Percentiles rank a stretch among this genome's conserved stretches.
Conservation (phyloP, 139 green algal species). For the Volvox reticuliferus region DNA sequence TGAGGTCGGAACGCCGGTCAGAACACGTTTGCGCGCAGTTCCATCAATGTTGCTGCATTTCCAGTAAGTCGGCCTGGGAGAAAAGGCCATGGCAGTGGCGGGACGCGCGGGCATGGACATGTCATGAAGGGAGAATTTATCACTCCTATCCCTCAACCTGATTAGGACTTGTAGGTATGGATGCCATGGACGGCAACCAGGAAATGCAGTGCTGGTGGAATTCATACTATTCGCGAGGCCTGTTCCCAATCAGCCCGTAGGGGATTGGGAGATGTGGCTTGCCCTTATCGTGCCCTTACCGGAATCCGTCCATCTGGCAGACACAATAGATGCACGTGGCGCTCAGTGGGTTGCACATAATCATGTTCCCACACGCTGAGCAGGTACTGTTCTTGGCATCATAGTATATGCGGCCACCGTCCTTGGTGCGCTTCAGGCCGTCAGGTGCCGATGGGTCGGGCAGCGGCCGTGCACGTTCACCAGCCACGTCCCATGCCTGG, state of each 20-base stretch:
- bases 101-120: no score
- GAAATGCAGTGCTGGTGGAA: no score
- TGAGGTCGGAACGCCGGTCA: not conserved
- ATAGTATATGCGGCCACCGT: conserved; percentile 25
- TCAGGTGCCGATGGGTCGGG: conserved; percentile 22
- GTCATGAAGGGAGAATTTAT: no score
- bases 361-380: conserved; percentile 18
- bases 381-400: conserved; percentile 23
- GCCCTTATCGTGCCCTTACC: not conserved
- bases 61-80: conserved; percentile 31
- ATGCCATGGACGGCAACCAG: no score
- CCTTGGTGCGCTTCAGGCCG: conserved; percentile 39
- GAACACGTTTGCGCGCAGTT: conserved; percentile 7
- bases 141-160: no score
- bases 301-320: not conserved
- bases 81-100: not conserved
- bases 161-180: no score
- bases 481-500: conserved; percentile 35
- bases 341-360: conserved; percentile 30
- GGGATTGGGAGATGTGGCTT: no score
- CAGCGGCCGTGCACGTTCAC: not conserved
- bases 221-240: no score
- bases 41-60: conserved; percentile 45
- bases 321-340: conserved; percentile 43
- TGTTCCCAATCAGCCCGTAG: no score